These are phyloP conservation scores for Zarea fungicola DNA, from an alignment of 2,329 filamentous ascomycete species.

Conservation along the genomic window DNA sequence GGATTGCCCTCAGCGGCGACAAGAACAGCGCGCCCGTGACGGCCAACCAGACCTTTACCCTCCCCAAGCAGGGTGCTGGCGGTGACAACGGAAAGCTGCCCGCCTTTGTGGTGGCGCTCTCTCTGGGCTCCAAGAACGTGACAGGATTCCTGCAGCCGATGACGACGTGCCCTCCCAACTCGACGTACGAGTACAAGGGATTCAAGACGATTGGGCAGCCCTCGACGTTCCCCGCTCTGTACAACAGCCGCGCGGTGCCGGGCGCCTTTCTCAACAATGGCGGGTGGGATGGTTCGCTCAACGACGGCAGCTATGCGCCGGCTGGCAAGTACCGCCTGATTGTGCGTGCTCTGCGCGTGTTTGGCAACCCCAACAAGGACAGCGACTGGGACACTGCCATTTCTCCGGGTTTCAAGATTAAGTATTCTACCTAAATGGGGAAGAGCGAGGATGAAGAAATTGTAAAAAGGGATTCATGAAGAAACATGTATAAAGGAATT, in stretches of 20 bases:
- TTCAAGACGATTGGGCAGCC: conserved; percentile 38
- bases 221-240: conserved; percentile 36
- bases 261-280: too few species aligned
- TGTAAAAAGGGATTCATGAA: background rate
- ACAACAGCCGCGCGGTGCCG: conserved; percentile 21
- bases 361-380: conserved; percentile 39
- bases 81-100: conserved; percentile 23
- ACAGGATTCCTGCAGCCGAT: conserved; percentile 41
- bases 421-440: too few species aligned
- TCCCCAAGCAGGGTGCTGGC: conserved; percentile 39
- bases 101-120: conserved; percentile 39
- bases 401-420: conserved; percentile 39
- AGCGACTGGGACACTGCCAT: conserved; percentile 43
- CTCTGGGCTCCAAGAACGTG: conserved; percentile 41
- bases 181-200: conserved; percentile 30
- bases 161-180: conserved; percentile 22
- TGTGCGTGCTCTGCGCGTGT: conserved; percentile 45
- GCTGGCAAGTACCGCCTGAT: conserved; percentile 45
- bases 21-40: conserved; percentile 20
- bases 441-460: background rate
- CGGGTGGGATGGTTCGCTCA: conserved; percentile 45
- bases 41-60: conserved; percentile 34
- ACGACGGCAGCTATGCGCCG: conserved; percentile 42
- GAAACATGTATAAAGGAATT: background rate
- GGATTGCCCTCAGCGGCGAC: conserved; percentile 32